Conservation (phyloP, 768 basidiomycete species). For the Boletus pseudo-olivaceus region DNA sequence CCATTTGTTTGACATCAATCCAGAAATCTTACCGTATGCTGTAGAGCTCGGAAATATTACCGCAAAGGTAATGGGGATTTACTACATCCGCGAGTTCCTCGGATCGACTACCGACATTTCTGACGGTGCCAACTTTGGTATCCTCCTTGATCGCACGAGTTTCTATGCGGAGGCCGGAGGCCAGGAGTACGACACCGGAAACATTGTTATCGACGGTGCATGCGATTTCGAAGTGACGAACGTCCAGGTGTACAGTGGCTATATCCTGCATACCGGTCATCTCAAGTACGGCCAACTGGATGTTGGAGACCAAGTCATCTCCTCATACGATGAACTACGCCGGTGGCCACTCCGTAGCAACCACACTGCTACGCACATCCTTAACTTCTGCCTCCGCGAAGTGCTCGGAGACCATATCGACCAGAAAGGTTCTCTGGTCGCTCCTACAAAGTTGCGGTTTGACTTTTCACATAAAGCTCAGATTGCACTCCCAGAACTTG, state of each 20-base stretch:
- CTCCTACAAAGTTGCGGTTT: slow-evolving; percentile 92
- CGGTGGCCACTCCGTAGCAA: slow-evolving; percentile 96
- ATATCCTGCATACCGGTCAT: slow-evolving; percentile 88
- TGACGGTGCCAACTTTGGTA: slow-evolving; percentile 67
- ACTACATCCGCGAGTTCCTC: slow-evolving; percentile 74
- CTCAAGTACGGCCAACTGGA: slow-evolving; percentile 84
- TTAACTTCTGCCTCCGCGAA: slow-evolving; percentile 91
- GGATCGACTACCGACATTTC: slow-evolving; percentile 64
- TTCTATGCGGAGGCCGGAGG: slow-evolving; percentile 98
- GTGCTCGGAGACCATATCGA: slow-evolving; percentile 96
- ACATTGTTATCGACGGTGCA: slow-evolving; percentile 86
- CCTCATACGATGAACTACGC: slow-evolving; percentile 93
- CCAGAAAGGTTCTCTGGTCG: slow-evolving; percentile 96
- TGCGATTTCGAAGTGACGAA: slow-evolving; percentile 93
- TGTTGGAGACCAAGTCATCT: slow-evolving; percentile 78
- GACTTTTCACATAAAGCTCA: slow-evolving; percentile 97
- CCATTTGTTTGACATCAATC: neutral
- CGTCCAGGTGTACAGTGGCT: slow-evolving; percentile 93
- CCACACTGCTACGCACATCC: slow-evolving; percentile 97
- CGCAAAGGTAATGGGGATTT: slow-evolving; percentile 78
- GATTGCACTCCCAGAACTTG: slow-evolving; percentile 71
- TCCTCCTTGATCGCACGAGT: slow-evolving; percentile 88
- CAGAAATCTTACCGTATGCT: neutral
- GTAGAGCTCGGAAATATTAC: slow-evolving; percentile 75
- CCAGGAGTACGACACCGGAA: slow-evolving; percentile 95